Percentiles rank a stretch among this genome's conserved stretches.
phyloP scores from a whole-genome alignment of 129 eudicot genomes.

The Kitagawia praeruptora region DNA sequence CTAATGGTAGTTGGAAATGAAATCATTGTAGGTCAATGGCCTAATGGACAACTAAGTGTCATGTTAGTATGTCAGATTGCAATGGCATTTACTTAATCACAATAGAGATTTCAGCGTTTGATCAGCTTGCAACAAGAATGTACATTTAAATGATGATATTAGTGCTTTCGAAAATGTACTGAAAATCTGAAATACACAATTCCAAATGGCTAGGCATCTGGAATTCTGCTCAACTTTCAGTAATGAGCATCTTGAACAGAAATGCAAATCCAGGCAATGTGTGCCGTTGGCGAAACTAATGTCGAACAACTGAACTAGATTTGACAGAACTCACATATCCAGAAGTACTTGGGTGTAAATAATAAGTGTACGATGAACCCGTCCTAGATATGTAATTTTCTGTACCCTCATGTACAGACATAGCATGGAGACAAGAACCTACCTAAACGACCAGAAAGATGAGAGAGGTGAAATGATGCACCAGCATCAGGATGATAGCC shows the following conservation, averaged over 20 bases:
- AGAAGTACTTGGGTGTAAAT: background rate
- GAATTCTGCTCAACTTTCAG: background rate
- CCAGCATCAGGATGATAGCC: conserved; percentile 98
- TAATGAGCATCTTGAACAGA: background rate
- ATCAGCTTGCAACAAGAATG: background rate
- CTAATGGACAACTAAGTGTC: background rate
- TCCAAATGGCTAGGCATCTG: background rate
- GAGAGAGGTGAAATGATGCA: conserved; percentile 82
- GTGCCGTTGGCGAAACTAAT: background rate
- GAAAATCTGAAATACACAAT: background rate
- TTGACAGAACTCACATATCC: background rate
- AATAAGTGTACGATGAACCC: background rate
- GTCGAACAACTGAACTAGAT: background rate
- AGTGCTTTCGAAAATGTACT: background rate
- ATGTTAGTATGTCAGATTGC: background rate
- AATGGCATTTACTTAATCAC: background rate
- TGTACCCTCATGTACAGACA: background rate
- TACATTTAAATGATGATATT: background rate
- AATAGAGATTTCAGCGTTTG: background rate
- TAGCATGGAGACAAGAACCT: background rate
- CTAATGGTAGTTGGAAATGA: background rate
- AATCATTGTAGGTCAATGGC: background rate
- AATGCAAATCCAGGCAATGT: background rate
- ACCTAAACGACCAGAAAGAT: conserved; percentile 84
- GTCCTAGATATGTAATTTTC: background rate